Evolutionary conservation across 306 rosid species (phyloP).

Genomic region (Pyrus communis): DNA sequence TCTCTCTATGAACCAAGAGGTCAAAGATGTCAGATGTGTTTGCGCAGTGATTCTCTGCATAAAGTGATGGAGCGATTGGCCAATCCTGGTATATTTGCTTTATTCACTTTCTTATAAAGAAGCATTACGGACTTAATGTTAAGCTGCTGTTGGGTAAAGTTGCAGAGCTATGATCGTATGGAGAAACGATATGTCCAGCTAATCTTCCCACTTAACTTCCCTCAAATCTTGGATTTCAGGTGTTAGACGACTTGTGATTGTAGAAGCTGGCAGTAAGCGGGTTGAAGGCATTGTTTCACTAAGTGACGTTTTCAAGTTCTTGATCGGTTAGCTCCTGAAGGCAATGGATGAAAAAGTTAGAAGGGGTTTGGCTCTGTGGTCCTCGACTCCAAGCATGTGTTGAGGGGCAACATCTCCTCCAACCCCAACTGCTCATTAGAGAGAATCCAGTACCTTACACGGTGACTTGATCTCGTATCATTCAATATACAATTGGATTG

Average conservation of each 20-base stretch:
- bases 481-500: constrained; percentile 48
- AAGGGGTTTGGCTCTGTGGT: constrained; percentile 26
- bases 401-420: constrained; percentile 15
- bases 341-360: constrained; percentile 20
- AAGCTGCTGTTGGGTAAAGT: background rate
- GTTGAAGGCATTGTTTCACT: constrained; percentile 86
- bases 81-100: constrained; percentile 49
- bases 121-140: background rate
- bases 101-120: background rate
- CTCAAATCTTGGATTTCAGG: constrained; percentile 39
- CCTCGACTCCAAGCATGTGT: constrained; percentile 16
- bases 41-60: constrained; percentile 79
- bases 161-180: background rate
- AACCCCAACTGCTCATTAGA: constrained; percentile 21
- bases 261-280: constrained; percentile 98
- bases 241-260: constrained; percentile 78
- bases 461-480: constrained; percentile 42
- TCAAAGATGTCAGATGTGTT: constrained; percentile 97
- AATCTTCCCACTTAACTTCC: background rate
- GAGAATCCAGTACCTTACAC: constrained; percentile 22
- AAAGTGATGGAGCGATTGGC: constrained; percentile 98
- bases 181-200: background rate
- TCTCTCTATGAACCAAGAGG: constrained; percentile 61
- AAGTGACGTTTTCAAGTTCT: constrained; percentile 81
- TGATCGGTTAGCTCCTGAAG: constrained; percentile 50